A percentile compares a stretch with the other conserved stretches of the same genome.
Conservation (phyloP, 495 filamentous ascomycete genomes). For the Daldinia caldariorum region DNA sequence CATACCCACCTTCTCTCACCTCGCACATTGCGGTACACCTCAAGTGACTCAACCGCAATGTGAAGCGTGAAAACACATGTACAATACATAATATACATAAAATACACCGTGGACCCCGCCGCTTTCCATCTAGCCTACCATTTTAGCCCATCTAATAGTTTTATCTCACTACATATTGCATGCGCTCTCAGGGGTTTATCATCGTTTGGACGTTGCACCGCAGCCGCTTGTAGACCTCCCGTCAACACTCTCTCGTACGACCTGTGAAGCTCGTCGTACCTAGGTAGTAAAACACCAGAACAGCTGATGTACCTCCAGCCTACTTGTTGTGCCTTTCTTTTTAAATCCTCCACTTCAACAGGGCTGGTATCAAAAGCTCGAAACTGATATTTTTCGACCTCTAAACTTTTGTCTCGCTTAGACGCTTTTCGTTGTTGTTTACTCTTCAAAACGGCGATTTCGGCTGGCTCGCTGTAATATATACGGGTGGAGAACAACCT, state of each 20-base stretch:
- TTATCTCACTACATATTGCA: conserved; percentile 32
- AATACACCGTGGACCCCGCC: conserved; percentile 32
- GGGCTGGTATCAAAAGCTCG: conserved; percentile 20
- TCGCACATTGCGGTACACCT: conserved; percentile 26
- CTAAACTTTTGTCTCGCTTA: conserved; percentile 7
- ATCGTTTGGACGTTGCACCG: conserved; percentile 42
- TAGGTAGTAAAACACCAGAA: conserved; percentile 18
- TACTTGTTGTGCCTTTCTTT: conserved; percentile 22
- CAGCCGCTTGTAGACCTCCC: conserved; percentile 43
- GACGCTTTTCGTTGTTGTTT: not conserved
- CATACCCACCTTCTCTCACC: conserved; percentile 28
- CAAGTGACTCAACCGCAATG: conserved; percentile 34
- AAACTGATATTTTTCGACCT: conserved; percentile 22
- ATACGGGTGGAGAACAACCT: conserved; percentile 27
- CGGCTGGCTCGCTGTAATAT: conserved; percentile 28
- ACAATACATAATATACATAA: conserved; percentile 35
- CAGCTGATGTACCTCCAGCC: conserved; percentile 11
- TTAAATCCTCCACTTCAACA: conserved; percentile 41
- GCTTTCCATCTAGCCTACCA: conserved; percentile 39
- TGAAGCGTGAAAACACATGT: conserved; percentile 32
- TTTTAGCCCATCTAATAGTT: conserved; percentile 22
- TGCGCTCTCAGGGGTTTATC: conserved; percentile 39
- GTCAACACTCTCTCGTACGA: conserved; percentile 26
- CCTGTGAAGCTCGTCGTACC: conserved; percentile 37
- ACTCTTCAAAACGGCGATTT: not conserved